Evolutionary conservation across 257 asterid species (phyloP), one percentile per base, ranked within the genome.

Genomic region (Dorcoceras hygrometricum): DNA sequence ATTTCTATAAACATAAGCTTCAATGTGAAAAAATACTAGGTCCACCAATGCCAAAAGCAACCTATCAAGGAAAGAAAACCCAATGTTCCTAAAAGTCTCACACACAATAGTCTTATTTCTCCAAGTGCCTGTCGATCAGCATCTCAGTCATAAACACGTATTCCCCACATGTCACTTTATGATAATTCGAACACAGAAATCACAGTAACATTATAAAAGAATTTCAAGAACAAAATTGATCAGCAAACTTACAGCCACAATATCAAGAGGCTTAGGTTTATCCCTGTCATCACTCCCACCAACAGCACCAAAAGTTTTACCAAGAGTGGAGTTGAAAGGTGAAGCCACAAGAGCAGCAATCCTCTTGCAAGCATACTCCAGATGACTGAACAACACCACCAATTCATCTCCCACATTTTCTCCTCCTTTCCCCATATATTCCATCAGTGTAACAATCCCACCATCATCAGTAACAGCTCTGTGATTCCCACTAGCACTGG

Each of bases 311-410:
- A 61, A 62, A 59, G 59, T 76, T 34, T 67, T 80, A 62, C 70
- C 80, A 12, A 92, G 88, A 79, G 65, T 79, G 14, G 84, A 77
- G 80, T 80, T 87, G 65, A 76, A 82, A 80, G 98, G 98, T 12
- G 97, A 92, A 78, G 98, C 98, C 75, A 92, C 95, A 24, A 92
- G 91, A 71, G 93, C 91, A 57, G 94, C 89, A 71, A 92, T 87
- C 74, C 72, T 86, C 81, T 86, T 92, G 80, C 86, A 92, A 72
- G 98, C 97, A 64, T 79, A 92, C 75, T 79, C 85, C 77, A 92
- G 77, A 66, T 92, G 97, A 60, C 79, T 76, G 25, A 74, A 78
- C 82, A 92, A 58, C 60, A 92, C 71, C 23, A 76, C 80, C 87
- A 92, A 77, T 23, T 86, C 97, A 72, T 92, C 96, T 74, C 89